phyloP scores from a whole-genome alignment of 2,329 filamentous ascomycete species.

The Paecilomyces niveus region DNA sequence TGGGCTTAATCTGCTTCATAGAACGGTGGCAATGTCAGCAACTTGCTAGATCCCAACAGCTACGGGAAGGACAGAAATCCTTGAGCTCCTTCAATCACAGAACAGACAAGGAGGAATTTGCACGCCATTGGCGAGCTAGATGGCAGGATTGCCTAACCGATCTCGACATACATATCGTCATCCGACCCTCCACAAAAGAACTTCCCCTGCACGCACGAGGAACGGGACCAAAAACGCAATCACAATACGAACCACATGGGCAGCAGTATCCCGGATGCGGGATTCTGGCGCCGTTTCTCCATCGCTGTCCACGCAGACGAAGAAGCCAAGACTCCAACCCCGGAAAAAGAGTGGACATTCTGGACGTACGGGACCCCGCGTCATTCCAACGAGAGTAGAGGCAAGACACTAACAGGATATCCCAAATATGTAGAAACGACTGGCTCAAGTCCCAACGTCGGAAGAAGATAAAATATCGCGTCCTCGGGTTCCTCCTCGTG shows the following conservation, averaged over 20 bases:
- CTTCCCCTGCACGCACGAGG: not conserved
- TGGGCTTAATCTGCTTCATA: not conserved
- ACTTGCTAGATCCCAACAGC: not conserved
- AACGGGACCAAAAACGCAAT: not conserved
- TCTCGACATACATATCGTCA: not conserved
- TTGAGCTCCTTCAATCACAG: not conserved
- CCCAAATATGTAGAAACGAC: constrained; percentile 34
- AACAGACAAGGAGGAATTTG: not conserved
- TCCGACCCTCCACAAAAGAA: not conserved
- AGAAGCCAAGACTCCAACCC: constrained; percentile 24
- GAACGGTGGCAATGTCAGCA: not conserved
- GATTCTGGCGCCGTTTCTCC: constrained; percentile 56
- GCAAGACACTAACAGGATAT: not conserved
- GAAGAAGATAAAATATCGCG: constrained; percentile 43
- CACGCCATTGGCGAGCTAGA: not conserved
- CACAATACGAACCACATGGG: not conserved
- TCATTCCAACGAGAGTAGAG: constrained; percentile 2
- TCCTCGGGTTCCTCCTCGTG: constrained; percentile 33
- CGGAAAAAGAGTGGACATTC: constrained; percentile 10
- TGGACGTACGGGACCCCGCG: constrained; percentile 14
- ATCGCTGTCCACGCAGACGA: constrained; percentile 52
- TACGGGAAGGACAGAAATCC: not conserved
- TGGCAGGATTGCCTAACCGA: not conserved
- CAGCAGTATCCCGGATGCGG: constrained; percentile 43
- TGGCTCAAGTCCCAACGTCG: constrained; percentile 47